Conservation (phyloP, 2,329 filamentous ascomycete species). For the Colletotrichum melonis region DNA sequence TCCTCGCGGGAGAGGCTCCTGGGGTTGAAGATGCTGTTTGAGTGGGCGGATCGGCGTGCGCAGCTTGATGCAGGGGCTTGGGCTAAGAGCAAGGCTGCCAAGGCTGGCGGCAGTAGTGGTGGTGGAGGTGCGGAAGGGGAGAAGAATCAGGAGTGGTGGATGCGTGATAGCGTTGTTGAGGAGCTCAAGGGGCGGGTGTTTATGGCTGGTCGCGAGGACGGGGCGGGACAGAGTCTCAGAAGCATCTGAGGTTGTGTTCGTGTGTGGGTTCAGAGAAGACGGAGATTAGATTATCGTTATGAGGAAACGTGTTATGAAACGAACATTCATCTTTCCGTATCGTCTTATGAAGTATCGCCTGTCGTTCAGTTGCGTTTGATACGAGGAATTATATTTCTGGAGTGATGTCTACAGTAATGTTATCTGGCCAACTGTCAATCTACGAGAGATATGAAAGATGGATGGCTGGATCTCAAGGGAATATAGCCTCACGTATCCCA, state of each 20-base stretch:
- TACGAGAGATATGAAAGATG: no score
- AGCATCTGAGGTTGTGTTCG: not conserved
- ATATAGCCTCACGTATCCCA: no score
- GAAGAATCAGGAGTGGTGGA: conserved; percentile 61
- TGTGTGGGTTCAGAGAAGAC: not conserved
- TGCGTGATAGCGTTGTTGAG: conserved; percentile 66
- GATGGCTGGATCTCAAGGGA: no score
- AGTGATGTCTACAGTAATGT: no score
- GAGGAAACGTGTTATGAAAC: conserved; percentile 12
- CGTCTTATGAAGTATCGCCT: no score
- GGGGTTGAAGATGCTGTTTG: conserved; percentile 64
- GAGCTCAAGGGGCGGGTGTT: conserved; percentile 66
- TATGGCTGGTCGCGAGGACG: conserved; percentile 54
- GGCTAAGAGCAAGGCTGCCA: conserved; percentile 29
- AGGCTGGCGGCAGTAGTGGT: not conserved
- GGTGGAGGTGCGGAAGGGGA: conserved; percentile 35
- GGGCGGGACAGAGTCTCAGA: conserved; percentile 41
- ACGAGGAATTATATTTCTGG: no score
- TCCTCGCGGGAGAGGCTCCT: conserved; percentile 56
- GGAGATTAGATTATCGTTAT: not conserved
- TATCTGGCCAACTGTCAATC: no score
- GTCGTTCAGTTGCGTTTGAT: no score
- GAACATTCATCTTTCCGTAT: no score
- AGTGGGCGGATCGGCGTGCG: conserved; percentile 63
- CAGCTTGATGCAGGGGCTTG: conserved; percentile 43